Conservation (phyloP, 2,329 filamentous ascomycete species). For the Bipolaris bicolor region DNA sequence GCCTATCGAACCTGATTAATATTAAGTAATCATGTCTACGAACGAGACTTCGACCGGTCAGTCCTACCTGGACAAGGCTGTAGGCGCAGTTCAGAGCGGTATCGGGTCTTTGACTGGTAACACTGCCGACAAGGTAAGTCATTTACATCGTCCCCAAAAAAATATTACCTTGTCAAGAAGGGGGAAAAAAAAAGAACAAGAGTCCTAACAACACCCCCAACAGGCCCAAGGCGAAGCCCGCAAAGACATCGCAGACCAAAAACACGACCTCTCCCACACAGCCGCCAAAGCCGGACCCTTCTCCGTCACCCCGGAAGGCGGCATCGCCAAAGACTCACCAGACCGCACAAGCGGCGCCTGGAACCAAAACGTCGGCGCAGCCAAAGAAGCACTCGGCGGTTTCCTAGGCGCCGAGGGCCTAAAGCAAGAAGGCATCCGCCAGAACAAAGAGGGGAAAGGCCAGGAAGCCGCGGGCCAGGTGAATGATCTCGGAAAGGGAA, state of each 20-base stretch:
- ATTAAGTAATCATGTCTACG: slow-evolving; percentile 52
- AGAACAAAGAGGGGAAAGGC: slow-evolving; percentile 80
- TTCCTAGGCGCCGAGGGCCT: slow-evolving; percentile 76
- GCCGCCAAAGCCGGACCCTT: slow-evolving; percentile 75
- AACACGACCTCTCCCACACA: slow-evolving; percentile 77
- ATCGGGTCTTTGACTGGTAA: slow-evolving; percentile 76
- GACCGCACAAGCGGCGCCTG: slow-evolving; percentile 75
- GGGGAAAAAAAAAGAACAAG: too few species aligned
- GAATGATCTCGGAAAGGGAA: slow-evolving; percentile 72
- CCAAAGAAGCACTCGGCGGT: slow-evolving; percentile 81
- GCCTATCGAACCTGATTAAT: not conserved
- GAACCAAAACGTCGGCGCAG: slow-evolving; percentile 88
- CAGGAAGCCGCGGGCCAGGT: slow-evolving; percentile 85
- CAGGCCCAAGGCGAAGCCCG: slow-evolving; percentile 65
- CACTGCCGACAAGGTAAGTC: slow-evolving; percentile 65
- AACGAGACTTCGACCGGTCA: slow-evolving; percentile 74
- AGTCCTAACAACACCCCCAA: too few species aligned
- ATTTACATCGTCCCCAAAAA: too few species aligned
- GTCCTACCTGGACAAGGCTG: slow-evolving; percentile 68
- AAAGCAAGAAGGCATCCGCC: slow-evolving; percentile 74
- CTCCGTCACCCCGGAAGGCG: slow-evolving; percentile 72
- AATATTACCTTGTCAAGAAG: too few species aligned
- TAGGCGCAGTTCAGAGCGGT: slow-evolving; percentile 73
- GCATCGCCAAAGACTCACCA: slow-evolving; percentile 72
- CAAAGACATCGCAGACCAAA: slow-evolving; percentile 68